A percentile compares a stretch with the other conserved stretches of the same genome.
These are phyloP conservation scores for Petunia axillaris DNA, from an alignment of 257 asterid species.

Conservation along the genomic window DNA sequence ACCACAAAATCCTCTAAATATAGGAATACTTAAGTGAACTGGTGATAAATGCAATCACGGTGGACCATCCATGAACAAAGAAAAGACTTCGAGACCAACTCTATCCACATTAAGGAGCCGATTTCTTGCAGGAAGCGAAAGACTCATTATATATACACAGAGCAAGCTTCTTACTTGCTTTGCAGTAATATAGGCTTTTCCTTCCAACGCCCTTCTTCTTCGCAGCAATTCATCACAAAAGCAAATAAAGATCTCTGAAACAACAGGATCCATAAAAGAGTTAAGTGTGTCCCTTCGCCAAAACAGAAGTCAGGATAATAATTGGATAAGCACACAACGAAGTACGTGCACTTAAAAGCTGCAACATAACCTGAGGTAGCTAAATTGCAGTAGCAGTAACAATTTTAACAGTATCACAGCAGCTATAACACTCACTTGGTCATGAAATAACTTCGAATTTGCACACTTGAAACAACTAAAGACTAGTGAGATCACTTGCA, in stretches of 20 bases:
- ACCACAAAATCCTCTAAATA: neutral
- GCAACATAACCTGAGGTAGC: too few species aligned
- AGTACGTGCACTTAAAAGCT: conserved; percentile 8
- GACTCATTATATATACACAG: neutral
- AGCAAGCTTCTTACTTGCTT: conserved; percentile 63
- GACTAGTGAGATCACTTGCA: too few species aligned
- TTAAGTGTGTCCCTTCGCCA: conserved; percentile 6
- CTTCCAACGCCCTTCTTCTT: conserved; percentile 97
- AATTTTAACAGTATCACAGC: too few species aligned
- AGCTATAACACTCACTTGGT: too few species aligned
- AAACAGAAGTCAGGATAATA: conserved; percentile 12
- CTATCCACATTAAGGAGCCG: neutral
- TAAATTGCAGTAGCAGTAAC: too few species aligned
- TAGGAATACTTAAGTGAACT: conserved; percentile 3
- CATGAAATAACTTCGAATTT: too few species aligned
- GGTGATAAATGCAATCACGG: conserved; percentile 3
- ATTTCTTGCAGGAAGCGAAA: neutral
- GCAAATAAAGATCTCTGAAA: conserved; percentile 82
- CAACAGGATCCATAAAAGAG: conserved; percentile 28
- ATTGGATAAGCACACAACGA: neutral
- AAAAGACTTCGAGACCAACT: conserved; percentile 9
- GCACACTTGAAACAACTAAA: too few species aligned
- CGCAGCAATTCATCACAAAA: conserved; percentile 96
- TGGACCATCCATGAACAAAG: neutral
- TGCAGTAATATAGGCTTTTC: conserved; percentile 91